phyloP scores from a whole-genome alignment of 345 rosid genomes.

The Melastoma malabathricum region DNA sequence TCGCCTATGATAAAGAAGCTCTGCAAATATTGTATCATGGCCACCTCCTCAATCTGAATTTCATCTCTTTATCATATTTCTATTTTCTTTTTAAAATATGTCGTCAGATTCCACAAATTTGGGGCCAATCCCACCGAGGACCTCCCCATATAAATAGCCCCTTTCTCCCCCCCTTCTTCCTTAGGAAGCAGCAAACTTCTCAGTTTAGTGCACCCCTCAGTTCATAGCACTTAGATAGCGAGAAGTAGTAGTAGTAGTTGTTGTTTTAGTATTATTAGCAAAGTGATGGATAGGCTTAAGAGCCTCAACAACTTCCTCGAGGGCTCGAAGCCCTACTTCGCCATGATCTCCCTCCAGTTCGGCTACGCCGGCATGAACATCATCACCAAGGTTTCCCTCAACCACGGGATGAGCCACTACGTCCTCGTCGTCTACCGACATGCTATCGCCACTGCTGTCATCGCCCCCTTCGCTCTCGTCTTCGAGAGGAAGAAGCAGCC shows the following conservation, averaged over 20 bases:
- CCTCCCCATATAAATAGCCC: slow-evolving; percentile 18
- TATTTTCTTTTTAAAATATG: background rate
- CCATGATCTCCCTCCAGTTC: slow-evolving; percentile 81
- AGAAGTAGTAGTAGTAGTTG: too few relatives aligned
- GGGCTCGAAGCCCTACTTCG: slow-evolving; percentile 65
- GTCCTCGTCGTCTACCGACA: slow-evolving; percentile 68
- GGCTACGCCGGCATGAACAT: slow-evolving; percentile 96
- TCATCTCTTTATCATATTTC: too few relatives aligned
- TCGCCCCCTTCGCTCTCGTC: slow-evolving; percentile 52
- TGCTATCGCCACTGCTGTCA: slow-evolving; percentile 58
- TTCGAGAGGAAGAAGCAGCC: slow-evolving; percentile 68
- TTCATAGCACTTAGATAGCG: too few relatives aligned
- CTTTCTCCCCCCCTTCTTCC: background rate
- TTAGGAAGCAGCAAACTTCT: slow-evolving; percentile 11
- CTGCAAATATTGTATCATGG: too few relatives aligned
- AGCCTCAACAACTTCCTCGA: slow-evolving; percentile 41
- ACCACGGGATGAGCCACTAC: slow-evolving; percentile 66
- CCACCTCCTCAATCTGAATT: too few relatives aligned
- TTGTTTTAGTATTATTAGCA: background rate
- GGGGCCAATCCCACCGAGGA: background rate
- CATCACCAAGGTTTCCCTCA: slow-evolving; percentile 67
- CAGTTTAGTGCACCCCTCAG: background rate
- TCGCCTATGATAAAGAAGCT: too few relatives aligned
- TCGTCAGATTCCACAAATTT: background rate
- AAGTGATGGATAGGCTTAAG: slow-evolving; percentile 45